A percentile compares a stretch with the other conserved stretches of the same genome.
Conservation (phyloP, 73 alveolate species). For the Tetrahymena borealis region DNA sequence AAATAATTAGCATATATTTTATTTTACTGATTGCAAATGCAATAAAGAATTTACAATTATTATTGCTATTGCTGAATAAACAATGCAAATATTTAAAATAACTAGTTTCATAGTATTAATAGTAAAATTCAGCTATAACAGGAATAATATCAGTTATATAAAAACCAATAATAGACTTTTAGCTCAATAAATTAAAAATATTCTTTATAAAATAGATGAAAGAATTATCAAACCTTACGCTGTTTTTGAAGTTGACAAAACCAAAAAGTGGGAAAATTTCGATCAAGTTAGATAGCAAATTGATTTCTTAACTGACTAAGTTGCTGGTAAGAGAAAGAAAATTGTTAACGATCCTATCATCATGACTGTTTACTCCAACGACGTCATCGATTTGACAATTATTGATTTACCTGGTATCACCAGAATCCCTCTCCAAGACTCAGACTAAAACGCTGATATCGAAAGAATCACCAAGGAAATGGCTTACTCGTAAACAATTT, state of each 20-base stretch:
- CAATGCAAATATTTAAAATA: too few relatives aligned
- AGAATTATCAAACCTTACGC: conserved; percentile 51
- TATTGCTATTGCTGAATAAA: too few relatives aligned
- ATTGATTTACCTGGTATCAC: conserved; percentile 87
- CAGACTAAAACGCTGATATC: conserved; percentile 52
- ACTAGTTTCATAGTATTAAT: too few relatives aligned
- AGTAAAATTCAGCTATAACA: too few relatives aligned
- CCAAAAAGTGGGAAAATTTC: conserved; percentile 59
- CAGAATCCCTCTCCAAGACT: conserved; percentile 57
- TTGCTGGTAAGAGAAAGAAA: conserved; percentile 75
- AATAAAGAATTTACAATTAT: too few relatives aligned
- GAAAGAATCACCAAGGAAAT: conserved; percentile 50
- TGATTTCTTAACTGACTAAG: conserved; percentile 82
- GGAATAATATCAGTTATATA: too few relatives aligned
- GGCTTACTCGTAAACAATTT: conserved; percentile 22
- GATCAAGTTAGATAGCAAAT: conserved; percentile 73
- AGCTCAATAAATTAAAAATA: background rate
- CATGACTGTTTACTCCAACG: conserved; percentile 65
- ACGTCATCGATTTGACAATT: conserved; percentile 83
- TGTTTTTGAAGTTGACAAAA: conserved; percentile 55
- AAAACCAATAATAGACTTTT: too few relatives aligned
- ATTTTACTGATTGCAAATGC: background rate
- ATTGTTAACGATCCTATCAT: conserved; percentile 64
- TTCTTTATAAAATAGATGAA: conserved; percentile 12
- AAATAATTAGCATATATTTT: background rate